Conservation (phyloP, 2,329 filamentous ascomycete species). For the Verticillium nonalfalfae region DNA sequence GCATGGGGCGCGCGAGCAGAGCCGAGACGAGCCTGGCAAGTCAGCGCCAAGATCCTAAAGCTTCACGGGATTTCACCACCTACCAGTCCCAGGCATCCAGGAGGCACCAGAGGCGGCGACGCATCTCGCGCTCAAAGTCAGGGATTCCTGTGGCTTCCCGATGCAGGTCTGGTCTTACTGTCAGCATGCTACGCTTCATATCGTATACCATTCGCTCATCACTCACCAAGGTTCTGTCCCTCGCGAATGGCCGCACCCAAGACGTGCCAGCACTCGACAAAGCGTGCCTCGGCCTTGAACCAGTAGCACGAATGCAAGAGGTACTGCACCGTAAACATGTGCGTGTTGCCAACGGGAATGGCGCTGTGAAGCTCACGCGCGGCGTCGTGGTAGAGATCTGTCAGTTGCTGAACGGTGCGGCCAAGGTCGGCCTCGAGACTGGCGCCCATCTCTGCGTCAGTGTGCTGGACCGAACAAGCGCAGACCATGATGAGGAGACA, state of each 20-base stretch:
- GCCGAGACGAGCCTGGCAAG: conserved; percentile 25
- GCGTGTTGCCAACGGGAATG: conserved; percentile 24
- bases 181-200: background rate
- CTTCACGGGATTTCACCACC: background rate
- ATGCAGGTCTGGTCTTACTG: background rate
- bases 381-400: conserved; percentile 24
- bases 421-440: conserved; percentile 24
- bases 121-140: conserved; percentile 28
- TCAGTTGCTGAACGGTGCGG: conserved; percentile 18
- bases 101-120: conserved; percentile 28
- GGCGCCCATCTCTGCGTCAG: conserved; percentile 19
- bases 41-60: background rate
- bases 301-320: conserved; percentile 30
- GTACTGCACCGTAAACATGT: conserved; percentile 25
- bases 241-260: conserved; percentile 26
- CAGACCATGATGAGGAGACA: conserved; percentile 29
- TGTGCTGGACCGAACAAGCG: conserved; percentile 29
- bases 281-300: conserved; percentile 28
- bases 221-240: conserved; percentile 26
- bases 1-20: conserved; percentile 23
- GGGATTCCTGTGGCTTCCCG: background rate
- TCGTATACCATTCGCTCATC: background rate
- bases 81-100: conserved; percentile 32
- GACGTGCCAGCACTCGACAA: conserved; percentile 30
- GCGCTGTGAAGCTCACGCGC: conserved; percentile 24